Percentiles rank a stretch among this genome's conserved stretches.
Conservation (phyloP, 352 stramenopile genomes). For the Globisporangium cederbergense region DNA sequence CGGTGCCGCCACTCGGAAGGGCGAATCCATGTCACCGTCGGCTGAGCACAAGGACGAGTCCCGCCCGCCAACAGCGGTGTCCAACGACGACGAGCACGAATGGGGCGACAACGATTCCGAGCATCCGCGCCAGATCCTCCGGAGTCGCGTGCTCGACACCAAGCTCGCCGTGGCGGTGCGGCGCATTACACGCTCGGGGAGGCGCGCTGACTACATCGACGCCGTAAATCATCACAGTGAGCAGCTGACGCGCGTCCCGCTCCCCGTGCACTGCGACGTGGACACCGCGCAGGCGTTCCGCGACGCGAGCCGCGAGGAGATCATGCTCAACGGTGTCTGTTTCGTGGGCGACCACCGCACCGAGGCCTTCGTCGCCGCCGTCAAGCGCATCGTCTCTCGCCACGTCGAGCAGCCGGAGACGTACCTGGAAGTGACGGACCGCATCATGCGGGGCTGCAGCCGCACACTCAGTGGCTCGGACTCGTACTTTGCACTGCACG, state of each 20-base stretch:
- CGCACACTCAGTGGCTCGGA: constrained; percentile 73
- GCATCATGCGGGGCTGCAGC: constrained; percentile 67
- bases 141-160: constrained; percentile 32
- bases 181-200: constrained; percentile 30
- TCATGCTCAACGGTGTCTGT: constrained; percentile 68
- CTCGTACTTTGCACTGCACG: constrained; percentile 72
- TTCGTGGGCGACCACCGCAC: constrained; percentile 73
- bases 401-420: constrained; percentile 43
- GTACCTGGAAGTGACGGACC: constrained; percentile 47
- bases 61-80: not conserved
- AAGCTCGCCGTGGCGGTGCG: constrained; percentile 39
- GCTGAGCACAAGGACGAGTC: not conserved
- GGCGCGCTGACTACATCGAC: constrained; percentile 56
- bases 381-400: constrained; percentile 65
- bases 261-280: constrained; percentile 58
- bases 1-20: not conserved
- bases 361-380: constrained; percentile 66
- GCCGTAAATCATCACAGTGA: constrained; percentile 25
- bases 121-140: not conserved
- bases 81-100: not conserved
- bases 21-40: not conserved
- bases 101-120: constrained; percentile 9
- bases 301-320: constrained; percentile 65
- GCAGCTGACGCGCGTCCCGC: constrained; percentile 41
- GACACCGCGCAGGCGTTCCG: constrained; percentile 69